Evolutionary conservation across 1,139 yeast genomes (phyloP), one percentile per base, ranked within the genome.

Genomic region (Blastobotrys persicus): DNA sequence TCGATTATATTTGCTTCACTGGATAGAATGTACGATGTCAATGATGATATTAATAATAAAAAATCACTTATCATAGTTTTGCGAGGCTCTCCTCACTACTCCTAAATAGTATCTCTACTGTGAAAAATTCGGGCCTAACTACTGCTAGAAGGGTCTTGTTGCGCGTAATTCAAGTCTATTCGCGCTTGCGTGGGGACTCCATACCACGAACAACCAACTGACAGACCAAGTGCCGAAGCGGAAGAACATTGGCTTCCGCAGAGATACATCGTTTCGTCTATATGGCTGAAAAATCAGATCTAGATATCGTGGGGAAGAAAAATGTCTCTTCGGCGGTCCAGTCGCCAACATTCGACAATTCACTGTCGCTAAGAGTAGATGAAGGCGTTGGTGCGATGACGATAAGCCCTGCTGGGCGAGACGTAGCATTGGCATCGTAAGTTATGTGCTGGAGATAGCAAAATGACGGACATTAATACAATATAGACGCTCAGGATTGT

Each of bases 371-470:
- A 46, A 73, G 95, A 44, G 96, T 92, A 43, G 98, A 92, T 66
- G 94, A 94, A 7, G 94, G 94, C 33, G 87, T 88, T 48, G 94
- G 95, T 14, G 95, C 98, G 11, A 88, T 92, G 80, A 85, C 97
- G 1, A 79, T 91, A 14, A 82, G 94, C 42, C 98, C 98, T 9
- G 83, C 85, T 48, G 96, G 97, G 2, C 71, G 98, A 55, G 98
- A 92, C 63, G 95, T 91, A 11, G 97, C 88, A 1, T 69, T 92
- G 33, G 98, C 98, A 0, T 92, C 95, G 67, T 68, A 59, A 49
- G 72, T 64, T 23, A 23, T 23, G 5, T 23, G 28, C 28, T 23
- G 5, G 7, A 13, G 3, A 11, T 33, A 12, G 35, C 45, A 46
- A 40, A 47, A 41, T 52, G n/a, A 42, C 23, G 16, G 11, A 14